Base-by-base conservation (phyloP, 768 basidiomycete species). In the Lactifluus echinatus region DNA sequence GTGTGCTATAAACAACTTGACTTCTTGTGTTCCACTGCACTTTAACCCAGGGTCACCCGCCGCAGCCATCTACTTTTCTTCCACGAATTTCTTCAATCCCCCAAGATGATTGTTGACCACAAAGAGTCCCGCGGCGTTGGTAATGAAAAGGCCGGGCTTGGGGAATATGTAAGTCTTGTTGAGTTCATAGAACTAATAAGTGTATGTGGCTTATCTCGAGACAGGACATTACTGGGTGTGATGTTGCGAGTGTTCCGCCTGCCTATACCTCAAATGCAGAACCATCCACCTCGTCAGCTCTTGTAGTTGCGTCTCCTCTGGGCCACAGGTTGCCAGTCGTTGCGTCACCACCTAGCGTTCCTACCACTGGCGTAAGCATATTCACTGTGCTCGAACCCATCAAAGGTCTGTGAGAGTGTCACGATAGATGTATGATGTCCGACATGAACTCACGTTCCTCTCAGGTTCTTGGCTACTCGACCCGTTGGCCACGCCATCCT, bases 381-480 rank as follows among this genome's bases (percentile, higher is more conserved):
- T n/a, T 39, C n/a, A 59, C 47, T 14, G 3, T 59, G 40, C 19
- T 59, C 15, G 57, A 59, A 4, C 47, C 48, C 8, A 55, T 59
- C 17, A 50, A 12, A 55, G 57, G 57, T 59, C 28, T 24, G 57
- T 48, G n/a, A 14, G 39, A 28, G 2, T 28, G 12, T 40, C 34
- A 34, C 19, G 34, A 4, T 47, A 28, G 31, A 34, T 23, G 29
- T 15, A 12, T 36, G 21, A 14, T 37, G 26, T n/a, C 26, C 21
- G 19, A 21, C 48, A n/a, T 39, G 39, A 17, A 53, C 29, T 17
- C 19, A 21, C 55, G 4, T 50, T 21, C 29, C 17, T 34, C 51
- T n/a, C 47, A 59, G 57, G 57, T 50, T 50, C 53, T 55, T 59
- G 57, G 57, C 21, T 59, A 8, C 57, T 54, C 17, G 57, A 59